Percentiles rank a stretch among this genome's conserved stretches.
Evolutionary conservation across 371 early-diverging fungal species (phyloP).

Genomic region (Apophysomyces trapeziformis): DNA sequence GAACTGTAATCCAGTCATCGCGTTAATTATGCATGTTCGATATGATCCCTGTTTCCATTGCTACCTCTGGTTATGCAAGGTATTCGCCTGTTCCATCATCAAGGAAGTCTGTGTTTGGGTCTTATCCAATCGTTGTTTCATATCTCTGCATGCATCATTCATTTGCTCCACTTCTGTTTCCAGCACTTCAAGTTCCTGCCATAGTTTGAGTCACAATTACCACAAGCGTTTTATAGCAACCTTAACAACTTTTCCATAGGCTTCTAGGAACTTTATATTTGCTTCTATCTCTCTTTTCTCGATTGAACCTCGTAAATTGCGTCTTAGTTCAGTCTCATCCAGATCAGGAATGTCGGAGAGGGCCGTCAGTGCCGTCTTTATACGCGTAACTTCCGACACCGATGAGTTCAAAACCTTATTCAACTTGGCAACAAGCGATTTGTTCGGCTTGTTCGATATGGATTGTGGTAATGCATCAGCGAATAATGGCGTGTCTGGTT

Average conservation of each 20-base stretch:
- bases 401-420: slow-evolving; percentile 61
- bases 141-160: slow-evolving; percentile 61
- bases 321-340: slow-evolving; percentile 59
- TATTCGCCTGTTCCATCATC: slow-evolving; percentile 70
- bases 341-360: slow-evolving; percentile 70
- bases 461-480: slow-evolving; percentile 26
- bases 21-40: too few species aligned
- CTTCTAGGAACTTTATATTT: slow-evolving; percentile 64
- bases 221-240: slow-evolving; percentile 34
- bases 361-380: slow-evolving; percentile 67
- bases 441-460: slow-evolving; percentile 48
- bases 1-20: slow-evolving; percentile 32
- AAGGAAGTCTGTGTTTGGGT: slow-evolving; percentile 61
- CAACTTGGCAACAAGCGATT: slow-evolving; percentile 57
- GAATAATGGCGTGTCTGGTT: slow-evolving; percentile 5
- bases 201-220: slow-evolving; percentile 17
- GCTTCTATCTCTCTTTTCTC: slow-evolving; percentile 68
- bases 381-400: slow-evolving; percentile 56
- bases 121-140: slow-evolving; percentile 61
- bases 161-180: slow-evolving; percentile 62
- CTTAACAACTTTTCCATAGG: slow-evolving; percentile 65
- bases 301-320: slow-evolving; percentile 71
- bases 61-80: slow-evolving; percentile 66
- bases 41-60: neutral
- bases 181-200: slow-evolving; percentile 60